Evolutionary conservation across 768 basidiomycete species (phyloP), one percentile per base, ranked within the genome.

Genomic region (Tephrocybe sp.): DNA sequence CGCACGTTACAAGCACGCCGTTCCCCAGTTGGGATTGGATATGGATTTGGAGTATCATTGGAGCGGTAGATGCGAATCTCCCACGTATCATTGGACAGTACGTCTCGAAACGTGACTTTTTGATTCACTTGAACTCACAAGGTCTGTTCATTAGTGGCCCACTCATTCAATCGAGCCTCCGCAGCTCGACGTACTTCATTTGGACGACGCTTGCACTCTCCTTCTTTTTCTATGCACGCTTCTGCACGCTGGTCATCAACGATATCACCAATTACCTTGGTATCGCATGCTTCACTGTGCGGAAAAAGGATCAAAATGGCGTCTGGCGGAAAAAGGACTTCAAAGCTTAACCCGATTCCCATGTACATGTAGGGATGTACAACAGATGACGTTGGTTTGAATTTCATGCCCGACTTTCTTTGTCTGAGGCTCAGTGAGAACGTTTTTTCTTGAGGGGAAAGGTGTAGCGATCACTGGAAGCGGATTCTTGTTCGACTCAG

Each of bases 261-360:
- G 88, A 94, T 56, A 91, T 97, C 67, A 95, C 92, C 49, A 81
- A 93, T 52, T 87, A 86, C 68, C 78, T 95, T 53, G 95, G 95
- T 11, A 92, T 97, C 58, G 95, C 92, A 1, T 97, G 93, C 71
- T 93, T 97, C 62, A 92, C 89, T 13, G 93, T 97, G 38, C 75
- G 84, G 47, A 94, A 90, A 72, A 89, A 83, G 77, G 91, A 92
- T 56, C 70, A 70, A 30, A 65, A 77, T 39, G 87, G 88, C 10
- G 69, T 76, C 15, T 90, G 88, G 88, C 57, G 55, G 22, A 45
- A 56, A 24, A 59, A 62, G 49, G 55, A 55, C n/a, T 49, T 53
- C 27, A 58, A 58, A 23, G 49, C 45, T 27, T 53, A 45, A 53
- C n/a, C n/a, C n/a, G n/a, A n/a, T n/a, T n/a, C n/a, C n/a, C n/a